Evolutionary conservation across 2,329 filamentous ascomycete genomes (phyloP), one percentile per base, ranked within the genome.

Genomic region (Dryadomyces sulphureus): DNA sequence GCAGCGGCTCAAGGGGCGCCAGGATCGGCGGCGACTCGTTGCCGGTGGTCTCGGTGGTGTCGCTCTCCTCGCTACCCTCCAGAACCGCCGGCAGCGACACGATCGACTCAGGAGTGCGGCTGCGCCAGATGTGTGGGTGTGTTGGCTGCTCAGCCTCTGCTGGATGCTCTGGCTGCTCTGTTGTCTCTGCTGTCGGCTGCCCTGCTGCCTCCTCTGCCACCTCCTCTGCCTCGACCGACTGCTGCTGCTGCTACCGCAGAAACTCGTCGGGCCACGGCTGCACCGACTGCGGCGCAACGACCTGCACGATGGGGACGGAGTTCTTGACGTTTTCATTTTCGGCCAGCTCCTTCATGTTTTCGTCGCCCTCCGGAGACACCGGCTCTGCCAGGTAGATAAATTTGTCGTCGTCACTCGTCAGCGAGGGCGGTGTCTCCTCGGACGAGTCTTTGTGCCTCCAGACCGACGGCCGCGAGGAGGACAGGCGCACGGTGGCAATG

Each of bases 361-460:
- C 11, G 12, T 17, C 6, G 6, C 20, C 40, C 6, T 25, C 20
- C 5, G 17, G 24, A 3, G 38, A 21, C 2, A 53, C 38, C 16
- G 44, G 46, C 24, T 43, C 39, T 5, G 48, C 45, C 1, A 45
- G 47, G 12, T 20, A 48, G 19, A 54, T 48, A 21, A 39, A 49
- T 5, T 30, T 25, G 2, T 41, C 48, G 11, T 50, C 45, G 14
- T 52, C 50, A 38, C 48, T 52, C 25, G 45, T 42, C 1, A 47
- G 25, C 1, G 44, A 44, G 30, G 45, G 51, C n/a, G 49, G 52
- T 3, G 51, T 51, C n/a, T 41, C 48, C 21, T 54, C 52, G 5
- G 51, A 54, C 0, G 52, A 53, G 43, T 54, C 50, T 27, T 50
- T 52, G 46, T 50, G 46, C 3, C 48, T 41, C 50, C 50, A 54